These are phyloP conservation scores for Eucalyptus curtisii DNA, from an alignment of 345 rosid species.

Conservation along the genomic window DNA sequence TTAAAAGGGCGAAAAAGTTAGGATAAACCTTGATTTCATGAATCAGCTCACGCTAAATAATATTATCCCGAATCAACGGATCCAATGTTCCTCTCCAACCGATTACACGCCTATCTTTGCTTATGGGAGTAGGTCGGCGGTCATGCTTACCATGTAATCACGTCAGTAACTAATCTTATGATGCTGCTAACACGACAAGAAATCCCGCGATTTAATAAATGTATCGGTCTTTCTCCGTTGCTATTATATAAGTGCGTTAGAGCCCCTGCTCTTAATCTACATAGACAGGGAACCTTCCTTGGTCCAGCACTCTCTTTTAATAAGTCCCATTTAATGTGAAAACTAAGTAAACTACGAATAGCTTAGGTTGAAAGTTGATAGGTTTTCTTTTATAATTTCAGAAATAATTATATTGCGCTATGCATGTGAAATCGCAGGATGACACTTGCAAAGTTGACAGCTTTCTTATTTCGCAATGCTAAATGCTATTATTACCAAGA, in stretches of 20 bases:
- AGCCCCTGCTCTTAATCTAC: neutral
- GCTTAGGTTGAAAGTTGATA: neutral
- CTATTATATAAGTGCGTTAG: neutral
- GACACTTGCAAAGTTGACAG: neutral
- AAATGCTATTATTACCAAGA: neutral
- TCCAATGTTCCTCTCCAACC: neutral
- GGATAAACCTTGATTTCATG: neutral
- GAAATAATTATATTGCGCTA: neutral
- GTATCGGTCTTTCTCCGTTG: neutral
- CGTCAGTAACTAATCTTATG: neutral
- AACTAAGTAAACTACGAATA: neutral
- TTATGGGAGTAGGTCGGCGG: neutral
- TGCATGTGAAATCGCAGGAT: neutral
- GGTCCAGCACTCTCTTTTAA: neutral
- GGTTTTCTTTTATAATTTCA: neutral
- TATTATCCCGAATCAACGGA: neutral
- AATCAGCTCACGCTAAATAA: neutral
- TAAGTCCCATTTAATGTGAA: neutral
- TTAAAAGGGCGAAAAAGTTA: accelerated
- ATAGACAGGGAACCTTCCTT: neutral
- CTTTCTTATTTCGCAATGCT: neutral
- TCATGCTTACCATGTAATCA: neutral
- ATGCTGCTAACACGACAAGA: neutral
- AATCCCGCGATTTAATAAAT: neutral
- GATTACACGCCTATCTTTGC: neutral